Evolutionary conservation across 2,329 filamentous ascomycete genomes (phyloP), one percentile per base, ranked within the genome.

Genomic region (Fonsecaea multimorphosa): DNA sequence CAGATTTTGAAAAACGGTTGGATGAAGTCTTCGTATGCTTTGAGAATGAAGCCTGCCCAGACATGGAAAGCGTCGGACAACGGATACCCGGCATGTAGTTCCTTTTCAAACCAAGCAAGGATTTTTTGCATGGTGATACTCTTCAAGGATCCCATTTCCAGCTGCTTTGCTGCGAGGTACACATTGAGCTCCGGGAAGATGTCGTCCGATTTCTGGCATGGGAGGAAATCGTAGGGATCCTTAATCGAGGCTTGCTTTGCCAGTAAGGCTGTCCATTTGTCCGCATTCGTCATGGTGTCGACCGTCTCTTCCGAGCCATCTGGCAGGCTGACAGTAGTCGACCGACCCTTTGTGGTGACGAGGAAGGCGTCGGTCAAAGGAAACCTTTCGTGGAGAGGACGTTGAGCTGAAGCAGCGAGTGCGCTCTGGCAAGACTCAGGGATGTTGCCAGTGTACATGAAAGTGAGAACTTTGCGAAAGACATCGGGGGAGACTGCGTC

Each of bases 401-500:
- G n/a, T 27, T 34, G n/a, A 12, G 22, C 32, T 12, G 22, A 31
- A 5, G 27, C n/a, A 2, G 9, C 22, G 9, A 38, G 19, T 8
- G 56, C 6, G 14, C 27, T 36, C 11, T 19, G 59, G 12, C 27
- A 31, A 31, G 29, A 46, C 1, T 60, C 60, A 12, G 61, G 51
- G 19, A 61, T 57, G 31, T 49, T 32, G 16, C 56, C 64, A 14
- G 19, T 31, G 29, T 63, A 67, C n/a, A 67, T 36, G 56, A 63
- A 64, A 12, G 55, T n/a, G 12, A 67, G 56, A 27, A 67, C 24
- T 14, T 56, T 63, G 55, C 60, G 46, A 24, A 67, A 53, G 49
- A 55, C 56, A 11, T 51, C 24, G 24, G 58, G 34, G 24, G 56
- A 53, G 27, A 68, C 32, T 24, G 60, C 61, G 24, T 32, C 16